These are phyloP conservation scores for Blastobotrys capitulatus DNA, from an alignment of 1,139 yeast species.

Conservation along the genomic window DNA sequence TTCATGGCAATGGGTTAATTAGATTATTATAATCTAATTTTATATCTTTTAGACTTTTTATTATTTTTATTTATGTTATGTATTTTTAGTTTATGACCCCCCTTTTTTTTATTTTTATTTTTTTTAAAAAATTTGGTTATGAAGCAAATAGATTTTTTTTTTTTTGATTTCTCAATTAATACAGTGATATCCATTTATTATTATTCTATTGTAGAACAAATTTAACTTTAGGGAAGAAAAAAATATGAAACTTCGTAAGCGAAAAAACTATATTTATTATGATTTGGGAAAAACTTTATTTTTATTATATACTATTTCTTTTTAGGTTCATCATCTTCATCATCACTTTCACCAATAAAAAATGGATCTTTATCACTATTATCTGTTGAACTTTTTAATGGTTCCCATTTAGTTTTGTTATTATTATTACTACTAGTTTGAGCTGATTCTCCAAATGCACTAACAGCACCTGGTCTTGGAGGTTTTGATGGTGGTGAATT, in stretches of 20 bases:
- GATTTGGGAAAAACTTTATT: background rate
- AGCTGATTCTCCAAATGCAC: conserved; percentile 29
- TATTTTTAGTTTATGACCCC: background rate
- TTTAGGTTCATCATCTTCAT: conserved; percentile 42
- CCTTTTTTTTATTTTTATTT: background rate
- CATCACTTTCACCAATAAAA: conserved; percentile 74
- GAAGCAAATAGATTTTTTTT: background rate
- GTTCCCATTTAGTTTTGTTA: conserved; percentile 50
- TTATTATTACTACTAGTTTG: conserved; percentile 7
- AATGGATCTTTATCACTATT: conserved; percentile 62
- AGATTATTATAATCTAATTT: background rate
- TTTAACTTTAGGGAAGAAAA: background rate
- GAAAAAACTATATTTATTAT: too few species aligned
- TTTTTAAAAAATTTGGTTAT: background rate
- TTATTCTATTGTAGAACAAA: too few species aligned
- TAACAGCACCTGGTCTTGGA: conserved; percentile 17
- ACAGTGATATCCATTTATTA: too few species aligned
- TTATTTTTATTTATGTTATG: conserved; percentile 1
- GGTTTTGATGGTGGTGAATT: conserved; percentile 16
- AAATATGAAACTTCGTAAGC: background rate
- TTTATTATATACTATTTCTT: background rate
- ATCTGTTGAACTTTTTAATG: conserved; percentile 51
- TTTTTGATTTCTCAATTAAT: background rate
- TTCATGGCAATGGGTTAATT: conserved; percentile 40
- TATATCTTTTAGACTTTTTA: too few species aligned